A percentile compares a stretch with the other conserved stretches of the same genome.
These are phyloP conservation scores for Diospyros kaki DNA, from an alignment of 148 eudicot genomes.

Conservation along the genomic window DNA sequence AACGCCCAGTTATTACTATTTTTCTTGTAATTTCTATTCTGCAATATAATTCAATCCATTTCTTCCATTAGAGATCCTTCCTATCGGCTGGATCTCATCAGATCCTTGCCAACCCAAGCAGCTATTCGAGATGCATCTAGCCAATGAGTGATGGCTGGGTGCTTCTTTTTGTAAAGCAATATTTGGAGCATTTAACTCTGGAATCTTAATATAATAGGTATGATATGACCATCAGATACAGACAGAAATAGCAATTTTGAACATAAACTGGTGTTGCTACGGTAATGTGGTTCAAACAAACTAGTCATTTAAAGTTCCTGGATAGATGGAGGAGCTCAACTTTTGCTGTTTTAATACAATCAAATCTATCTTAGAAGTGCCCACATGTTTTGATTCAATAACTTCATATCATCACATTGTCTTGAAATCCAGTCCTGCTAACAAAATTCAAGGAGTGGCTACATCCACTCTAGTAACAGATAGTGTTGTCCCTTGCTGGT, in stretches of 20 bases:
- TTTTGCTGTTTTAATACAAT: not conserved
- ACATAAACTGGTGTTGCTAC: no score
- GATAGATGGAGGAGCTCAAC: not conserved
- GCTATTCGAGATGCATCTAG: not conserved
- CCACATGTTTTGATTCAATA: not conserved
- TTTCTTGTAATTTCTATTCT: no score
- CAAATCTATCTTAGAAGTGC: not conserved
- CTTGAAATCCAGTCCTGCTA: not conserved
- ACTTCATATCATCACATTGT: not conserved
- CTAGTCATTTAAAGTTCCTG: not conserved
- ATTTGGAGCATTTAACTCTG: not conserved
- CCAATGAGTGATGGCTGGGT: not conserved
- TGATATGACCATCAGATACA: not conserved
- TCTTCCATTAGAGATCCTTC: no score
- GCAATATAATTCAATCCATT: no score
- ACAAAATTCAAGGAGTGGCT: not conserved
- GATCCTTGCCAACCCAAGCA: not conserved
- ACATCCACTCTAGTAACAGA: not conserved
- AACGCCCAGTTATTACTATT: no score
- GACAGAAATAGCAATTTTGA: no score
- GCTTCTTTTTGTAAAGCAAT: not conserved
- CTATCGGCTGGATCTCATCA: no score
- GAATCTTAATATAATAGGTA: not conserved
- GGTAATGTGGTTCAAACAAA: not conserved
- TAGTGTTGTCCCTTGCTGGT: not conserved